Evolutionary conservation across 2,329 filamentous ascomycete species (phyloP).

Genomic region (Sporothrix brunneoviolacea): DNA sequence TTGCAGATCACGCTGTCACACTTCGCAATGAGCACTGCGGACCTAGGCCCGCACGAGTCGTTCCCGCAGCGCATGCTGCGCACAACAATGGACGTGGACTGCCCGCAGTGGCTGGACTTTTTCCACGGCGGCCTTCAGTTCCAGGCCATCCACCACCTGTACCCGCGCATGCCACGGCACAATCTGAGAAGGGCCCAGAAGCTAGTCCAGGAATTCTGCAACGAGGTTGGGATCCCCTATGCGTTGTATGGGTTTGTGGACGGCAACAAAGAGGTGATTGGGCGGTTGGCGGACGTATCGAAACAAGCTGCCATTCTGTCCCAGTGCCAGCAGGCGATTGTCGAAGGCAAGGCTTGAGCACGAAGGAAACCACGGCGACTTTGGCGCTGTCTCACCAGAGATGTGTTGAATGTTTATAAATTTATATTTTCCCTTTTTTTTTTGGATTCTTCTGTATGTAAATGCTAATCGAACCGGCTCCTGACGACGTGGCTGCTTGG

Average conservation of each 20-base stretch:
- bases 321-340: slow-evolving; percentile 59
- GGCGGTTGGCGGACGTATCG: slow-evolving; percentile 68
- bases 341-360: slow-evolving; percentile 14
- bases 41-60: slow-evolving; percentile 75
- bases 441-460: too few species aligned
- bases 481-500: too few species aligned
- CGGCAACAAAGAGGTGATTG: slow-evolving; percentile 74
- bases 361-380: not conserved
- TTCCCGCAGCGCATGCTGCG: slow-evolving; percentile 88
- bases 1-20: slow-evolving; percentile 88
- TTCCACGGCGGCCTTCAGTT: slow-evolving; percentile 86
- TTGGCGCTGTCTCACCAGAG: too few species aligned
- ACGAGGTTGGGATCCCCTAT: slow-evolving; percentile 77
- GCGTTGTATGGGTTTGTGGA: slow-evolving; percentile 78
- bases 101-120: slow-evolving; percentile 80
- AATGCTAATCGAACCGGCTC: too few species aligned
- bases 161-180: slow-evolving; percentile 75
- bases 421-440: too few species aligned
- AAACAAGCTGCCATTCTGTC: slow-evolving; percentile 71
- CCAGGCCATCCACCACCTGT: slow-evolving; percentile 82
- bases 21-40: slow-evolving; percentile 87
- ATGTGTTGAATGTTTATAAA: too few species aligned
- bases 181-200: slow-evolving; percentile 71
- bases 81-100: slow-evolving; percentile 91
- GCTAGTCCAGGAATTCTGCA: slow-evolving; percentile 73